These are phyloP conservation scores for Geum urbanum DNA, from an alignment of 306 rosid species.

Conservation along the genomic window DNA sequence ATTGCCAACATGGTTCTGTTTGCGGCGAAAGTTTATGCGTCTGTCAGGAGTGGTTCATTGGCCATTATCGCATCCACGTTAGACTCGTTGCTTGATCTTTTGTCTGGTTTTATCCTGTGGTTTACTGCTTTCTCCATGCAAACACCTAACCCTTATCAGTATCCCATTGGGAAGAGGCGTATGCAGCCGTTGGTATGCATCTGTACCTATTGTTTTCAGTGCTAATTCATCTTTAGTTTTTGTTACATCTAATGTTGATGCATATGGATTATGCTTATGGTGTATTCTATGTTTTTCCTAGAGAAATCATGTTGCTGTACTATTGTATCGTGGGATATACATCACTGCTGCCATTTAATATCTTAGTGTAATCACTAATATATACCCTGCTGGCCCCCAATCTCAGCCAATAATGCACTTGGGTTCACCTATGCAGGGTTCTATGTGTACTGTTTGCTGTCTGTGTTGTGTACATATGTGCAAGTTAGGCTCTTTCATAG, in stretches of 20 bases:
- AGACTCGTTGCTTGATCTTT: constrained; percentile 95
- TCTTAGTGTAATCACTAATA: neutral
- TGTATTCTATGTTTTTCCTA: neutral
- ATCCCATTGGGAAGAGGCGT: constrained; percentile 93
- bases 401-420: too few species aligned
- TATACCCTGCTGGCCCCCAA: too few species aligned
- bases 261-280: neutral
- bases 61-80: constrained; percentile 97
- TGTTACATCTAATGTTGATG: neutral
- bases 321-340: neutral
- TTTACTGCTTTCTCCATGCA: constrained; percentile 99
- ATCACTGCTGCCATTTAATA: neutral
- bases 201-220: constrained; percentile 6
- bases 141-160: constrained; percentile 93
- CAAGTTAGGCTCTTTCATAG: too few species aligned
- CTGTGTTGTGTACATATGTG: too few species aligned
- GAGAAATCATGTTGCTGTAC: neutral
- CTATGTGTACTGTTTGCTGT: too few species aligned
- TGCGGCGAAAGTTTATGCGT: constrained; percentile 87
- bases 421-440: too few species aligned
- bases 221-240: neutral
- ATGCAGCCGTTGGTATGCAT: constrained; percentile 91
- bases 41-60: constrained; percentile 84
- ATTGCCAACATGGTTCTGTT: constrained; percentile 90
- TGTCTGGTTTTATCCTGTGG: constrained; percentile 97